Base-by-base conservation (phyloP, 2,329 filamentous ascomycete genomes). In the Alternaria metachromatica region DNA sequence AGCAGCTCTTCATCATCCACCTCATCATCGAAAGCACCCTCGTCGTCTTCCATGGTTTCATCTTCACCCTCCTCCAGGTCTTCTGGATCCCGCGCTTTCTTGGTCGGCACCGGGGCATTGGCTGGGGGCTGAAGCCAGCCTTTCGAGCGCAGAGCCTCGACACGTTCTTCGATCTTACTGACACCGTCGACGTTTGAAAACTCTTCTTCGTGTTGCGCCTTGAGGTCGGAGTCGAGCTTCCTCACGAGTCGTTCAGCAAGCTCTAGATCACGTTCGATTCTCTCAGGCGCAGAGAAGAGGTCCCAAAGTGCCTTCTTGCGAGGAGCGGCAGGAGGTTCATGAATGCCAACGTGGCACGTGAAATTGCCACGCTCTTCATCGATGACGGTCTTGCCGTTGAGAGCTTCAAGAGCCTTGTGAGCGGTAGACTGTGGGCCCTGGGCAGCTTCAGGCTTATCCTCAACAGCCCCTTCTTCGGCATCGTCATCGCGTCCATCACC, bases 281-380 rank as follows among this genome's bases (percentile, higher is more conserved):
- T 90, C 78, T 99, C 95, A 0, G 96, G 94, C 0, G 94, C 90
- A 3, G 95, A 98, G 78, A 98, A 98, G 9, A 98, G 84, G 80
- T 98, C 95, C 95, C 95, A 98, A 3, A 98, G 83, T 0, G 95
- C 95, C 83, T 98, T 98, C 85, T 97, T 97, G 59, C 95, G 87
- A 2, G 94, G 92, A 60, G 93, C 90, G 41, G 87, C 87, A 3
- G 95, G 94, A 5, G 96, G 94, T 65, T 94, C 94, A 80, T 99
- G 96, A 21, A 99, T 92, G 63, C 96, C 96, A 54, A 98, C 96
- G 76, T 99, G 96, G 77, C 96, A 97, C 28, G 95, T 95, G 79
- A 99, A 99, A 78, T 99, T 96, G 44, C 96, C 96, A 55, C 95
- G 91, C 51, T 92, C 90, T 70, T 97, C 91, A 76, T 99, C 96